phyloP scores from a whole-genome alignment of 2,329 filamentous ascomycete species.

The Aspergillus tanneri region DNA sequence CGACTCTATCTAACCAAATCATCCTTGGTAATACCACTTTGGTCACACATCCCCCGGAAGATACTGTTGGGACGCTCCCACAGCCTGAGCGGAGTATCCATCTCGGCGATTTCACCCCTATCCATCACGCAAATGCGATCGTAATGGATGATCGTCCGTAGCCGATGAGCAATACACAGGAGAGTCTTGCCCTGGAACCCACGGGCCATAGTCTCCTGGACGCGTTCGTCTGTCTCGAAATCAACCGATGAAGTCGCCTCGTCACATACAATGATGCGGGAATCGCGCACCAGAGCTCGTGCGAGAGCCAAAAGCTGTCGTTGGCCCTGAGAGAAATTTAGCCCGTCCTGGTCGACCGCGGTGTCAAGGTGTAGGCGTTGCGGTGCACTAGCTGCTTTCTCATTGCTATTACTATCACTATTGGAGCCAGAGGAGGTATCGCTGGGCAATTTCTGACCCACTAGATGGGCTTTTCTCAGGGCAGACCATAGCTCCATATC shows the following conservation, averaged over 20 bases:
- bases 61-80: conserved; percentile 71
- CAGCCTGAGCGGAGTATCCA: conserved; percentile 72
- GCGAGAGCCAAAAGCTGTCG: conserved; percentile 93
- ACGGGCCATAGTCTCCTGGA: conserved; percentile 81
- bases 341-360: conserved; percentile 84
- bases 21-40: conserved; percentile 67
- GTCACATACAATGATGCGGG: conserved; percentile 93
- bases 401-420: background rate
- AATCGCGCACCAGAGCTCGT: conserved; percentile 80
- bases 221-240: conserved; percentile 93
- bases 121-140: conserved; percentile 98
- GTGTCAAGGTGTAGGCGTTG: conserved; percentile 61
- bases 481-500: conserved; percentile 51
- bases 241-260: conserved; percentile 92
- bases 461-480: conserved; percentile 46
- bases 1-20: no score
- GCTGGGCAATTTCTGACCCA: conserved; percentile 47
- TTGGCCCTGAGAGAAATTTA: conserved; percentile 94
- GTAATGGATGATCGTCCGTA: conserved; percentile 90
- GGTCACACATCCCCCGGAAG: conserved; percentile 86
- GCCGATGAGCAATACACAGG: conserved; percentile 85
- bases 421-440: conserved; percentile 48
- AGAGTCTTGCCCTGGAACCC: conserved; percentile 86
- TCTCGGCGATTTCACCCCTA: conserved; percentile 78
- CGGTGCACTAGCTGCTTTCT: conserved; percentile 32